Conservation (phyloP, 441 rosid genomes). For the Pelargonium fulgidum region DNA sequence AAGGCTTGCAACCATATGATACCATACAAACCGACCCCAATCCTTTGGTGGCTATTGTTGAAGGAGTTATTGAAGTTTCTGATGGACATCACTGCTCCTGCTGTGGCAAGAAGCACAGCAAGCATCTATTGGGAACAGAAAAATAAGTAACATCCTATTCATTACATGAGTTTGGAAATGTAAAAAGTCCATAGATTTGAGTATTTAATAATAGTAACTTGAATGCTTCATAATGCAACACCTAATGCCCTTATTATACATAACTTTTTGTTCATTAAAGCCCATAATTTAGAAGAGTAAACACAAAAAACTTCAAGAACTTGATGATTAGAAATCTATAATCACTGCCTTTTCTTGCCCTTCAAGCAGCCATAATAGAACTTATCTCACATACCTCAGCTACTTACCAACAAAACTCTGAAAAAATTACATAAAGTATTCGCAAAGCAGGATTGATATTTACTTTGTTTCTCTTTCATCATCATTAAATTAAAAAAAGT, state of each 20-base stretch:
- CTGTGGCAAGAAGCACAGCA: conserved; percentile 56
- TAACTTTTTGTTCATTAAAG: too few species aligned
- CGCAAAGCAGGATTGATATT: too few species aligned
- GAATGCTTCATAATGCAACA: too few species aligned
- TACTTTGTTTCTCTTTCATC: conserved; percentile 8
- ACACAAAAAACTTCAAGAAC: too few species aligned
- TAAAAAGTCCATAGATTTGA: too few species aligned
- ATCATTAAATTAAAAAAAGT: conserved; percentile 45
- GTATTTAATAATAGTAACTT: too few species aligned
- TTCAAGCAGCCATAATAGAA: conserved; percentile 37
- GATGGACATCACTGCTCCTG: conserved; percentile 70
- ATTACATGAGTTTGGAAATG: too few species aligned
- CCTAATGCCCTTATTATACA: too few species aligned
- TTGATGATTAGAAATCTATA: conserved; percentile 3
- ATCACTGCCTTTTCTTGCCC: conserved; percentile 26
- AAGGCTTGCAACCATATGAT: conserved; percentile 74
- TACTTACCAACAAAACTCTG: too few species aligned
- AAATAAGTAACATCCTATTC: not conserved
- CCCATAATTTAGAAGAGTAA: too few species aligned
- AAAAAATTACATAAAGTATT: too few species aligned
- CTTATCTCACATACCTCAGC: too few species aligned
- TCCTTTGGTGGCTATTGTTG: conserved; percentile 67
- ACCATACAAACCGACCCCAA: conserved; percentile 68
- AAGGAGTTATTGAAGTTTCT: conserved; percentile 71
- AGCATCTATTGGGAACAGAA: conserved; percentile 33